Evolutionary conservation across 116 monocot genomes (phyloP).

Genomic region (Zostera marina): DNA sequence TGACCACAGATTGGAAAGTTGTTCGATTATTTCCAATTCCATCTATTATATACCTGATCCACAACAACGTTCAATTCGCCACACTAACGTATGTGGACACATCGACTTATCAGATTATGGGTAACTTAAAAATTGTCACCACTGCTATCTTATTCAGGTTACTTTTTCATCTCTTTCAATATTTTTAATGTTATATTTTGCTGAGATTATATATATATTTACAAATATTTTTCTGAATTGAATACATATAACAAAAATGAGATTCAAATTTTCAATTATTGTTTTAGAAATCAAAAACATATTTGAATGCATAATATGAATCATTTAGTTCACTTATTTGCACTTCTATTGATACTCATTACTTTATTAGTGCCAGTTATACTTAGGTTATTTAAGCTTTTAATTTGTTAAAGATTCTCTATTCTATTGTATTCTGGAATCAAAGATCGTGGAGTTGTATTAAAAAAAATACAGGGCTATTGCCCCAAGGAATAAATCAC

Average conservation of each 20-base stretch:
- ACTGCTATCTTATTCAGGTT: constrained; percentile 93
- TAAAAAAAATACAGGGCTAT: no score
- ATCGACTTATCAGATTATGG: constrained; percentile 98
- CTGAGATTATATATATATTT: no score
- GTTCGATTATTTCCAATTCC: constrained; percentile 69
- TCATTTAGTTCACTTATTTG: not conserved
- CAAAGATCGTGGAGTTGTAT: no score
- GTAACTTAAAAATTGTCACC: constrained; percentile 96
- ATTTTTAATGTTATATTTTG: no score
- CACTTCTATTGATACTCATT: not conserved
- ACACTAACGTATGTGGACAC: constrained; percentile 85
- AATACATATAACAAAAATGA: no score
- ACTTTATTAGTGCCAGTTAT: no score
- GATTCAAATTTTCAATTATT: no score
- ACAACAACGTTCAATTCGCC: constrained; percentile 96
- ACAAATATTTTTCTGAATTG: no score
- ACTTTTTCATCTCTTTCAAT: not conserved
- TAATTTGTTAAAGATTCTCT: no score
- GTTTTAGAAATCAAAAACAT: not conserved
- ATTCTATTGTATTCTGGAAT: no score
- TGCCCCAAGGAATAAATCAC: no score
- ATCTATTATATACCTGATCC: constrained; percentile 89
- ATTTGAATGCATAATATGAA: not conserved
- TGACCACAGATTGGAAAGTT: constrained; percentile 88
- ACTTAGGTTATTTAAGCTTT: no score